A percentile compares a stretch with the other conserved stretches of the same genome.
These are phyloP conservation scores for Typha latifolia DNA, from an alignment of 176 grass and related monocot genomes.

Conservation along the genomic window DNA sequence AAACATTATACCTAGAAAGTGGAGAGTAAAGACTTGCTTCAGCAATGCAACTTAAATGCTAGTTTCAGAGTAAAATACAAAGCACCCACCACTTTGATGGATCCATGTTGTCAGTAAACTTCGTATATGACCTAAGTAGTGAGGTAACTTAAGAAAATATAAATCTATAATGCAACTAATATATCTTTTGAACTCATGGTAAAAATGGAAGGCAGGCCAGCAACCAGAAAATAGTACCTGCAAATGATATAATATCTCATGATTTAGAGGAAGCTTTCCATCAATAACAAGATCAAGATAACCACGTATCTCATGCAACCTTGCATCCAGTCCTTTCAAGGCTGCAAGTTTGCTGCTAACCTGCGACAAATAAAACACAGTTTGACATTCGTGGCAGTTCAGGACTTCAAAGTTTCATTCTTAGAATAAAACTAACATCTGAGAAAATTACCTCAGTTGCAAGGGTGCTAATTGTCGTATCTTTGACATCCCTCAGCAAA, in stretches of 20 bases:
- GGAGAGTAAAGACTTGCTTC: too few species aligned
- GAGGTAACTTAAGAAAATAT: background rate
- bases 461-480: constrained; percentile 94
- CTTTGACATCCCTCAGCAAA: constrained; percentile 90
- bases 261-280: constrained; percentile 86
- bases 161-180: background rate
- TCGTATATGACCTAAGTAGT: too few species aligned
- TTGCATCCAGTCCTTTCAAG: constrained; percentile 79
- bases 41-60: too few species aligned
- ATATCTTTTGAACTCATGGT: background rate
- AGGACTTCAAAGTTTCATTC: background rate
- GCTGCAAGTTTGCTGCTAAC: constrained; percentile 86
- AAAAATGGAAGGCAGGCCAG: background rate
- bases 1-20: too few species aligned
- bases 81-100: too few species aligned
- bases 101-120: too few species aligned
- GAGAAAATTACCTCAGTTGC: constrained; percentile 65
- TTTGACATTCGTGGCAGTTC: background rate
- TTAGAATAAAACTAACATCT: background rate
- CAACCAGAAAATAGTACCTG: constrained; percentile 35
- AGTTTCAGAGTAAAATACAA: too few species aligned
- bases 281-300: constrained; percentile 93
- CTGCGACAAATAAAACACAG: constrained; percentile 27
- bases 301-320: constrained; percentile 66
- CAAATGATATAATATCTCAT: constrained; percentile 93